Evolutionary conservation across 305 asterid species (phyloP), one percentile per base, ranked within the genome.

Genomic region (Fraxinus platypoda): DNA sequence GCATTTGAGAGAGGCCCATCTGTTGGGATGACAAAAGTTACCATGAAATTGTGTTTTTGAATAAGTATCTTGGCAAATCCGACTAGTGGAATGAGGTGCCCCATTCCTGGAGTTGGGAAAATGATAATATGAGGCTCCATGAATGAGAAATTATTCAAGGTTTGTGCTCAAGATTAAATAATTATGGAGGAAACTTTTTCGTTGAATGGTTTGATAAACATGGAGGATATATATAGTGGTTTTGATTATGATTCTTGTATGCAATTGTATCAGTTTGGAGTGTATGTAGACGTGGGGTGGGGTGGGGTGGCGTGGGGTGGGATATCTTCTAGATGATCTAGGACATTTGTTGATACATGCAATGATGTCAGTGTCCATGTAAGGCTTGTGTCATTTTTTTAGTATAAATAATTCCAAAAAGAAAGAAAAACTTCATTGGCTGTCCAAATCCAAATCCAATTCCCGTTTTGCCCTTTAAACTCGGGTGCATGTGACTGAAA

Each of bases 41-140:
- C 81, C 74, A 82, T 9, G 85, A 82, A 78, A 17, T 79, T 52
- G 74, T 79, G 88, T 66, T 4, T 82, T 6, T 12, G 54, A 76
- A 82, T 80, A 80, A 92, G 88, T 35, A 49, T 68, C 46, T 87
- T 84, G 80, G 94, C 87, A 81, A 92, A 90, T 68, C 90, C 87
- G 4, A 75, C 87, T 1, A 92, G 34, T 30, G 97, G 97, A 78
- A 91, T 89, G 62, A 91, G 89, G 87, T 92, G 97, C 54, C 94
- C 97, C 87, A 92, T 91, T 75, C 94, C 97, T 25, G 94, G 94
- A 33, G 85, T 6, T 6, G 94, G 94, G 80, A 92, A 62, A 17
- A 92, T 75, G 79, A 83, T 91, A 80, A 91, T 86, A 87, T 90
- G 93, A 38, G 88, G 59, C 2, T 82, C 92, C 92, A 89, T 89